Base-by-base conservation (phyloP, 2,329 filamentous ascomycete genomes). In the Alternaria sp. region DNA sequence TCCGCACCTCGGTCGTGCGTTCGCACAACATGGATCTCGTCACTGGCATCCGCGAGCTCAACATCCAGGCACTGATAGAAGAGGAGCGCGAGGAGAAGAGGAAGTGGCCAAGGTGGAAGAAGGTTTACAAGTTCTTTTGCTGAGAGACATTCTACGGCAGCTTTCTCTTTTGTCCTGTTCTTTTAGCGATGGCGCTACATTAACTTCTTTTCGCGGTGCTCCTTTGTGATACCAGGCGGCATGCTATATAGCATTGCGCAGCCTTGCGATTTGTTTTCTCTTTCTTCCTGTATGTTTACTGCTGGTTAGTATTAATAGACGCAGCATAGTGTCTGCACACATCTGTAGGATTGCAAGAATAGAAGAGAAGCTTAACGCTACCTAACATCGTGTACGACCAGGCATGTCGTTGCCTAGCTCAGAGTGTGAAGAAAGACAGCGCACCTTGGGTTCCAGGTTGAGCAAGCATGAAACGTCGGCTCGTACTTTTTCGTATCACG, bases 1-100 rank as follows among this genome's bases (percentile, higher is more conserved):
- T 88, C 76, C 85, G 85, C 60, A 96, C 93, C 2, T 82, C 84
- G 2, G 84, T 93, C 61, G 85, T 97, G 46, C 84, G 86, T 17
- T 81, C 86, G 32, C 83, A 85, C 54, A 90, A 96, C 66, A 96
- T 97, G 89, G 94, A 97, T 80, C 82, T 97, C 66, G 88, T 91
- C 63, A 97, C 93, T 0, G 95, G 95, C 3, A 88, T 93, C 26
- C 85, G 94, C 25, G 93, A 97, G 74, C 87, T 97, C 61, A 94
- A 97, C 77, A 82, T 97, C 47, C 88, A 89, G 26, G 88, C 91
- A 63, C 81, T 98, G 53, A 84, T 96, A 53, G 89, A 90, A 45
- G 91, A 97, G 78, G 95, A 97, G 83, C 82, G 85, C 43, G 90
- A 91, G 56, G 93, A 97, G 82, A 84, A 85, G 72, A 86, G 85